Evolutionary conservation across 1,139 yeast genomes (phyloP).

Genomic region (Scheffersomyces titani): DNA sequence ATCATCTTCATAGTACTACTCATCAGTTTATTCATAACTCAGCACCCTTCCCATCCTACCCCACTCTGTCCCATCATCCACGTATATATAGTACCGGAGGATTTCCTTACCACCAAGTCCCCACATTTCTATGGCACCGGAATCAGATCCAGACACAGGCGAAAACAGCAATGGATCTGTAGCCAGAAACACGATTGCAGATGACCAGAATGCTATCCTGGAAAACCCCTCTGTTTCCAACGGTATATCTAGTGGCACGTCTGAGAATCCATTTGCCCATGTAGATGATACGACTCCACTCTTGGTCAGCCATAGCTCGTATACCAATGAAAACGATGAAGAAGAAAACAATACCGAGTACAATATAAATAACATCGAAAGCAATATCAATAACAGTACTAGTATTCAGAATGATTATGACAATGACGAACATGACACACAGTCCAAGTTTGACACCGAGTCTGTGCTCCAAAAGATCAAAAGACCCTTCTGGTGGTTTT

Average conservation of each 20-base stretch:
- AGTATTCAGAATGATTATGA: neutral
- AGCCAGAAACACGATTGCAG: neutral
- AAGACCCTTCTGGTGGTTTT: constrained; percentile 46
- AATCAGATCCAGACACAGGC: neutral
- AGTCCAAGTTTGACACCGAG: constrained; percentile 1
- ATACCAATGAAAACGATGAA: neutral
- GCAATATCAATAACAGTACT: neutral
- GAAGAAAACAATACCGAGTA: neutral
- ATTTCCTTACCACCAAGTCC: neutral
- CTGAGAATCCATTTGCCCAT: constrained; percentile 1
- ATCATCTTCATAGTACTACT: neutral
- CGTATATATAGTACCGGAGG: neutral
- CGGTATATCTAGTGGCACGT: neutral
- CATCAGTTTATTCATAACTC: neutral
- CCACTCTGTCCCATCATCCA: neutral
- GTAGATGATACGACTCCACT: constrained; percentile 2
- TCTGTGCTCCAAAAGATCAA: neutral
- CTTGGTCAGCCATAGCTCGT: neutral
- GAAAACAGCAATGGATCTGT: neutral
- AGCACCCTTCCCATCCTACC: neutral
- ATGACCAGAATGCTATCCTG: neutral
- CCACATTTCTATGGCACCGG: neutral
- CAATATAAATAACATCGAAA: constrained; percentile 1
- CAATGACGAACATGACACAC: constrained; percentile 4
- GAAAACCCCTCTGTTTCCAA: neutral